Percentiles rank a stretch among this genome's conserved stretches.
Conservation (phyloP, 768 basidiomycete species). For the Xerocomellus chrysenteron region DNA sequence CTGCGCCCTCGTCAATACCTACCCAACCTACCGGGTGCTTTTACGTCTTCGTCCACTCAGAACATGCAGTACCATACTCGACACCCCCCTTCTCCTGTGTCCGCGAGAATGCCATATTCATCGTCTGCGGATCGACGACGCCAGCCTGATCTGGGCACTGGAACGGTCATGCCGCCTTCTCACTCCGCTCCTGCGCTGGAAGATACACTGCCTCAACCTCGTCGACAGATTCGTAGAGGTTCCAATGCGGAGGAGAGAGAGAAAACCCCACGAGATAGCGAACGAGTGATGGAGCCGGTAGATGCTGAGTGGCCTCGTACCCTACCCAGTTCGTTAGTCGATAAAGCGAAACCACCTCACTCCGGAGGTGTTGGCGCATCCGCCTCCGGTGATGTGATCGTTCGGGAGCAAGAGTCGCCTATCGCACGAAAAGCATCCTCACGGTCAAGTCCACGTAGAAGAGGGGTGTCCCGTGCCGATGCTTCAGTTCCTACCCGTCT, state of each 20-base stretch:
- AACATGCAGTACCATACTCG: conserved; percentile 38
- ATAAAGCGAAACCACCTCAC: conserved; percentile 17
- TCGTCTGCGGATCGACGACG: conserved; percentile 29
- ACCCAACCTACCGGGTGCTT: conserved; percentile 31
- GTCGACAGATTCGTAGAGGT: conserved; percentile 28
- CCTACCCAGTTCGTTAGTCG: conserved; percentile 10
- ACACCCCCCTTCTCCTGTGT: conserved; percentile 39
- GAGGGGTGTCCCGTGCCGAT: conserved; percentile 19
- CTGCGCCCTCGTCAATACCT: conserved; percentile 40
- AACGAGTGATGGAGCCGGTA: conserved; percentile 18
- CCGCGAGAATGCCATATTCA: conserved; percentile 24
- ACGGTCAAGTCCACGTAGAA: conserved; percentile 22
- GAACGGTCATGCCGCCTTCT: conserved; percentile 24
- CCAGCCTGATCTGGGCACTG: conserved; percentile 19
- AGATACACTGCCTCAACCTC: conserved; percentile 27
- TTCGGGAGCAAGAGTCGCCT: conserved; percentile 21
- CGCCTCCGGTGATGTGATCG: conserved; percentile 21
- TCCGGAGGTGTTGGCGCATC: conserved; percentile 15
- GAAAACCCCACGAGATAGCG: conserved; percentile 21
- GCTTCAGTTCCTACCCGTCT: conserved; percentile 22
- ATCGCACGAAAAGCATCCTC: conserved; percentile 11
- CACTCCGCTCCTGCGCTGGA: conserved; percentile 31
- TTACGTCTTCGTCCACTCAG: conserved; percentile 37
- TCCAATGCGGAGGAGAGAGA: conserved; percentile 30
- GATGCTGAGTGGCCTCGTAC: conserved; percentile 24